Base-by-base conservation (phyloP, 2,329 filamentous ascomycete species). In the Arthrobotrys pseudoclavata region DNA sequence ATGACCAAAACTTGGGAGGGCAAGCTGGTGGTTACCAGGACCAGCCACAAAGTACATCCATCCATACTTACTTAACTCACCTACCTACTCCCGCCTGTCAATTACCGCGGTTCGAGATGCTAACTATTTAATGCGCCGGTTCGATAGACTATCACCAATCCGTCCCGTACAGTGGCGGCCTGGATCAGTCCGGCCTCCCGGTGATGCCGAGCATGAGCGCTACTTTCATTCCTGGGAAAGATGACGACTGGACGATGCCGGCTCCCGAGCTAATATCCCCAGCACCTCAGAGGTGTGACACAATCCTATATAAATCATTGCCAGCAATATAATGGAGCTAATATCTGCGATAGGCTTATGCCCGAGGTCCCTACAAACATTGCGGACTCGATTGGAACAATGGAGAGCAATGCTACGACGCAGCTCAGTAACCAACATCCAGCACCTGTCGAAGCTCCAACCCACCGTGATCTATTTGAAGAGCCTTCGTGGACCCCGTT, bases 281-380 rank as follows among this genome's bases (percentile, higher is more conserved):
- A 69, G 87, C 89, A 81, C 91, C 91, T 79, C 90, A 92, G 85
- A 88, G 90, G 90, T 91, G 66, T 79, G 55, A 24, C 34, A 34
- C 20, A n/a, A 12, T 20, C 18, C 2, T 20, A 4, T 9, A 20
- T 40, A 60, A 42, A 45, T 26, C 34, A 53, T 3, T 12, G 2
- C 34, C 34, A 37, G 37, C 31, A 20, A 15, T 1, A 12, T 2
- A 2, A 24, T 5, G 7, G n/a, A 61, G 42, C 66, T 76, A 47
- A 76, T 47, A 1, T 29, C 26, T 22, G 47, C 79, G 83, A 80
- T 84, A 97, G 93, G 86, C 90, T 96, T 82, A 97, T 95, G 90
- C 92, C 93, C 83, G 94, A 97, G 87, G 94, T 97, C 80, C 93
- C 95, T 81, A 92, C 95, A 85, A 95, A 97, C 85, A 97, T 99